These are phyloP conservation scores for Dacryopinax spathularia DNA, from an alignment of 768 basidiomycete genomes.

Conservation along the genomic window DNA sequence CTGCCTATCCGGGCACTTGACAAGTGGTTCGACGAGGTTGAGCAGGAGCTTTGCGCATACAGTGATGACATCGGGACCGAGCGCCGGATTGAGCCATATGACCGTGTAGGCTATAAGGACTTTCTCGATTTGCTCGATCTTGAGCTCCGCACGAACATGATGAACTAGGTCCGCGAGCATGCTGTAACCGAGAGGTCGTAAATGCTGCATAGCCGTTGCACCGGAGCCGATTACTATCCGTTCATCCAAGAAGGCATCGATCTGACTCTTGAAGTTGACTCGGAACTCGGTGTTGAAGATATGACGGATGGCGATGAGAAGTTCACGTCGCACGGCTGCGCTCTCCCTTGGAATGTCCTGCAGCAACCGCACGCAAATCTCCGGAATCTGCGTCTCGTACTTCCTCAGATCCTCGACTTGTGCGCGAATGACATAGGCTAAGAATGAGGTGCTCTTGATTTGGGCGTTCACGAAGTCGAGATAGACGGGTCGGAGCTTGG, in stretches of 20 bases:
- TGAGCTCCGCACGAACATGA: slow-evolving; percentile 72
- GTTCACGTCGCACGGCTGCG: slow-evolving; percentile 70
- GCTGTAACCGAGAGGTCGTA: slow-evolving; percentile 60
- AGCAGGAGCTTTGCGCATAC: slow-evolving; percentile 88
- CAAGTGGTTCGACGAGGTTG: slow-evolving; percentile 69
- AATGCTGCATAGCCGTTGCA: slow-evolving; percentile 24
- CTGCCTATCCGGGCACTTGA: slow-evolving; percentile 55
- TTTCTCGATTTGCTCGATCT: slow-evolving; percentile 54
- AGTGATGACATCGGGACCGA: slow-evolving; percentile 68
- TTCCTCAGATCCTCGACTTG: slow-evolving; percentile 47
- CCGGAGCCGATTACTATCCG: slow-evolving; percentile 74
- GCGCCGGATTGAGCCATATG: slow-evolving; percentile 75
- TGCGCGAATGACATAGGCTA: slow-evolving; percentile 76
- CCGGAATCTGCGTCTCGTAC: slow-evolving; percentile 67
- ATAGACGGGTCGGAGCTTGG: slow-evolving; percentile 54
- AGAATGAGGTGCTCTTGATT: slow-evolving; percentile 88
- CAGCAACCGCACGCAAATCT: slow-evolving; percentile 69
- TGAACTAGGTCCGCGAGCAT: slow-evolving; percentile 88
- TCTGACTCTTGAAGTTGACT: slow-evolving; percentile 59
- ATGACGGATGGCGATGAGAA: slow-evolving; percentile 85
- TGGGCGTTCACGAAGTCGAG: slow-evolving; percentile 76
- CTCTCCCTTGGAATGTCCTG: slow-evolving; percentile 87
- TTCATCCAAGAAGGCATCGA: slow-evolving; percentile 86
- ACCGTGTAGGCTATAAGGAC: slow-evolving; percentile 76
- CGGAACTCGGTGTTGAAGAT: slow-evolving; percentile 67